Evolutionary conservation across 257 asterid genomes (phyloP), one percentile per base, ranked within the genome.

Genomic region (Petrea volubilis): DNA sequence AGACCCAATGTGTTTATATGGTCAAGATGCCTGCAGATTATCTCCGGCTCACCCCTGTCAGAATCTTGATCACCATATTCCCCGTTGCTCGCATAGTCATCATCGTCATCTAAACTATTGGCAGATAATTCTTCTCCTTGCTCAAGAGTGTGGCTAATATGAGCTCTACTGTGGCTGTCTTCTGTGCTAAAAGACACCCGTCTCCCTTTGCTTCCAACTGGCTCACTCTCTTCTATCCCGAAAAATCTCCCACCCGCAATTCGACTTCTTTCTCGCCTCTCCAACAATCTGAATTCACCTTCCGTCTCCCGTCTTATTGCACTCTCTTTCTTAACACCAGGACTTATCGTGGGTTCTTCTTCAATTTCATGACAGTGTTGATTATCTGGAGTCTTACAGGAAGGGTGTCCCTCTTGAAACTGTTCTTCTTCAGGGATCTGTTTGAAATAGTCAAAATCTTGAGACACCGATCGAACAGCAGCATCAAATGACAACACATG

Each of bases 231-330:
- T 55, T 92, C 98, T 52, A 88, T 84, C 31, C 96, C 89, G 20
- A 89, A 86, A 70, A 92, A 83, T 73, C 96, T 85, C 60, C 96
- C 87, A 31, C 94, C 93, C 11, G 87, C 85, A 59, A 69, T 71
- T 79, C 88, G 82, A 68, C 81, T 87, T 67, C 85, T 88, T 68
- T 93, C 96, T 51, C 98, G 88, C 86, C 96, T 87, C 71, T 87
- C 97, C 59, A 90, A 79, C 61, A 93, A 73, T 70, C 97, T 80
- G 73, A 90, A 93, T 18, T 88, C 98, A 9, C 98, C 97, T 78
- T 87, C 98, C 5, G 96, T 93, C 73, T 93, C 97, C 75, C 97
- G 73, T 77, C 93, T 88, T 80, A 90, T 90, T 11, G 97, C 96
- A 72, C 89, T 92, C 74, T 90, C 98, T 79, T 90, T 90, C 75